phyloP scores from a whole-genome alignment of 306 rosid genomes.

The Hippophae gyantsensis region DNA sequence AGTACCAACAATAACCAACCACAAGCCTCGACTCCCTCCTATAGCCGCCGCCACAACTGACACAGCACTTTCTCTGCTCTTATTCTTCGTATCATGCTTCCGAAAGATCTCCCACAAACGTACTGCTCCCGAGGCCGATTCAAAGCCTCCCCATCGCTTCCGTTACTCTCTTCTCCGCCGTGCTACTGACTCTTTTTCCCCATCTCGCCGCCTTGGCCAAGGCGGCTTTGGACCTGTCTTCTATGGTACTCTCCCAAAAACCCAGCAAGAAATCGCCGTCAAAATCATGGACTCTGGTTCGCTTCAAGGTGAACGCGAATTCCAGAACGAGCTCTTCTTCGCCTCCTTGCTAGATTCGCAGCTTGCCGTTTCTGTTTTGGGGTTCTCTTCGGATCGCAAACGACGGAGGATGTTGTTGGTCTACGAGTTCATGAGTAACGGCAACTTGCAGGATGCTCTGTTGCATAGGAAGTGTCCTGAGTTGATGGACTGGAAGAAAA shows the following conservation, averaged over 20 bases:
- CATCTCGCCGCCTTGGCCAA: constrained; percentile 57
- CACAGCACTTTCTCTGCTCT: constrained; percentile 37
- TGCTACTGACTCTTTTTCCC: constrained; percentile 73
- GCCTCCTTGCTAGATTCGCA: constrained; percentile 50
- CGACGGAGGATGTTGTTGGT: constrained; percentile 67
- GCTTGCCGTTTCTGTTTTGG: constrained; percentile 44
- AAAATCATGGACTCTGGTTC: constrained; percentile 80
- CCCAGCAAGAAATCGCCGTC: constrained; percentile 52
- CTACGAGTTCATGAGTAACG: constrained; percentile 68
- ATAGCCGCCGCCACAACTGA: constrained; percentile 22
- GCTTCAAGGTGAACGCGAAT: constrained; percentile 82
- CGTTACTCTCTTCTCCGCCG: constrained; percentile 70
- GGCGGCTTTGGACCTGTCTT: constrained; percentile 94
- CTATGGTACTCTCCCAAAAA: constrained; percentile 40
- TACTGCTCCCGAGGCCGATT: constrained; percentile 34
- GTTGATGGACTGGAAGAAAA: constrained; percentile 54
- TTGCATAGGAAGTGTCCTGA: constrained; percentile 56
- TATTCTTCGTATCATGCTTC: constrained; percentile 38
- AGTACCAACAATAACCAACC: constrained; percentile 4
- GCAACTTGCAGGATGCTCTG: constrained; percentile 86
- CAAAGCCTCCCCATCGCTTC: constrained; percentile 58
- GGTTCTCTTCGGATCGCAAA: constrained; percentile 67
- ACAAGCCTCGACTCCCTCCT: constrained; percentile 18
- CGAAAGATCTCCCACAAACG: constrained; percentile 46
- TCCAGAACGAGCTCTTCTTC: constrained; percentile 83